phyloP scores from a whole-genome alignment of 495 filamentous ascomycete species.

The Trichoderma virens region DNA sequence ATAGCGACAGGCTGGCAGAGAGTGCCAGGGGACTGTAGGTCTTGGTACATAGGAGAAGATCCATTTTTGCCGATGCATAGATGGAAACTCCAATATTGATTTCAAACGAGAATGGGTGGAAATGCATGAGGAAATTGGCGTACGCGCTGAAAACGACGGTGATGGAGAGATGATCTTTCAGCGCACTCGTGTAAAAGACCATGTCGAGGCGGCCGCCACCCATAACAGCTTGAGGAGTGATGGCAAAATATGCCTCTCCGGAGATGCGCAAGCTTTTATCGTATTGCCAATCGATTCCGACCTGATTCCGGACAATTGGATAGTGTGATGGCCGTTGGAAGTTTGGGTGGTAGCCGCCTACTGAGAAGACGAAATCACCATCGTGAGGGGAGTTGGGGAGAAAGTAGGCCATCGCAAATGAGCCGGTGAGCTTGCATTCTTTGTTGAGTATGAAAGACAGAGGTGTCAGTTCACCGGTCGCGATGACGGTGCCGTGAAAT shows the following conservation, averaged over 20 bases:
- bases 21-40: no score
- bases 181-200: not conserved
- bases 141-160: not conserved
- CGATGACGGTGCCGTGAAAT: not conserved
- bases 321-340: not conserved
- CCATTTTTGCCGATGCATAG: no score
- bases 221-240: not conserved
- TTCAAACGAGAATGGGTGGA: not conserved
- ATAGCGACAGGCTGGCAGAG: no score
- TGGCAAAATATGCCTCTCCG: not conserved
- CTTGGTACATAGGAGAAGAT: no score
- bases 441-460: not conserved
- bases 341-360: not conserved
- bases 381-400: not conserved
- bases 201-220: not conserved
- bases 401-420: not conserved
- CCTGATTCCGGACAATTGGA: not conserved
- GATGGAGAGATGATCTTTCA: not conserved
- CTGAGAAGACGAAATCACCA: not conserved
- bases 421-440: not conserved
- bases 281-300: not conserved
- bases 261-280: not conserved
- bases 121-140: not conserved
- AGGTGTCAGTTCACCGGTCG: not conserved
- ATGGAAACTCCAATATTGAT: not conserved